Percentiles rank a stretch among this genome's conserved stretches.
phyloP scores from a whole-genome alignment of 805 yeast genomes.

The Zygosaccharomyces kombuchaensis region DNA sequence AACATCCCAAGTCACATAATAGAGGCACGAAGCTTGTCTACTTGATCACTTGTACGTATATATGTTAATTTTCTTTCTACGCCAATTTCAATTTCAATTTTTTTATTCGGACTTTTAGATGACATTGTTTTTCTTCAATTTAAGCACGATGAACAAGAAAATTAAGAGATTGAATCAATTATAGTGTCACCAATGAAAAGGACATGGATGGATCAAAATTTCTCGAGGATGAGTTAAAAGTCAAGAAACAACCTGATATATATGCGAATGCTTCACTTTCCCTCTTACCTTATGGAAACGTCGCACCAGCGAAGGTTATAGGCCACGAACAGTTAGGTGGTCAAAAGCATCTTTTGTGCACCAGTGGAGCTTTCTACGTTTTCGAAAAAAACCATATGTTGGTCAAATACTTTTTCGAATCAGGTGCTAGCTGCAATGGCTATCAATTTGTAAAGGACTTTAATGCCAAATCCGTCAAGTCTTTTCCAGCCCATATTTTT shows the following conservation, averaged over 20 bases:
- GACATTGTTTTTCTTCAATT: neutral
- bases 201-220: neutral
- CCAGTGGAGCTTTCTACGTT: conserved; percentile 5
- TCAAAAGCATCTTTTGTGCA: conserved; percentile 8
- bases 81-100: too few species aligned
- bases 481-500: conserved; percentile 6
- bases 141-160: neutral
- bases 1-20: neutral
- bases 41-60: too few species aligned
- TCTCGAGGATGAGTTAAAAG: conserved; percentile 2
- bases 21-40: neutral
- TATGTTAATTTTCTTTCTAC: too few species aligned
- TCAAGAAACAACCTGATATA: neutral
- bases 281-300: neutral
- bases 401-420: neutral
- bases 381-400: neutral
- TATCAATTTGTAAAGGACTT: conserved; percentile 4
- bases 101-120: neutral
- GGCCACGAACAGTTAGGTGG: conserved; percentile 5
- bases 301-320: conserved; percentile 2
- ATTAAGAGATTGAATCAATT: neutral
- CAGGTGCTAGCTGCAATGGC: neutral
- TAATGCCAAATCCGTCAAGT: neutral
- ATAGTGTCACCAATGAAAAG: neutral
- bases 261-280: neutral